Evolutionary conservation across 768 basidiomycete species (phyloP).

Genomic region (Rhodotorula taiwanensis): DNA sequence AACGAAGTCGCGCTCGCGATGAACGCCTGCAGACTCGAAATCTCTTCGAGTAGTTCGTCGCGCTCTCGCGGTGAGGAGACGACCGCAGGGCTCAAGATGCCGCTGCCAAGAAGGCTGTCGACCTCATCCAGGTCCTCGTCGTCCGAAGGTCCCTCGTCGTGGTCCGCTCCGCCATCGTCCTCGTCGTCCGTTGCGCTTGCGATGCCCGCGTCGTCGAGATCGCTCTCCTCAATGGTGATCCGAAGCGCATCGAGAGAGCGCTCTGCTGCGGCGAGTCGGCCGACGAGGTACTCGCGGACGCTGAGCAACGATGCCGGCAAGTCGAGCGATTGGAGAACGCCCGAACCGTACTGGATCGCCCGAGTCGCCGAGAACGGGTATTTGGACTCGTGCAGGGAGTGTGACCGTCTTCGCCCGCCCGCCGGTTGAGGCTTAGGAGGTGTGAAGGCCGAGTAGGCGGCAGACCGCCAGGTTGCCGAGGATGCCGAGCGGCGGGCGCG

Average conservation of each 20-base stretch:
- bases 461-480: too few relatives aligned
- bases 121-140: neutral
- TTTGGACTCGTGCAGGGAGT: conserved; percentile 9
- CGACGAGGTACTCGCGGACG: conserved; percentile 17
- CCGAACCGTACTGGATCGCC: conserved; percentile 14
- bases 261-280: conserved; percentile 25
- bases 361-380: too few relatives aligned
- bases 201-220: neutral
- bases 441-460: neutral
- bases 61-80: neutral
- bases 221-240: neutral
- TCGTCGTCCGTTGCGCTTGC: conserved; percentile 1
- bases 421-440: neutral
- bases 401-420: neutral
- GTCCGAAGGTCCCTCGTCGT: neutral
- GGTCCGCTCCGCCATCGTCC: neutral
- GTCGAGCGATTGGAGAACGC: conserved; percentile 29
- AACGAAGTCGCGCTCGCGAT: conserved; percentile 25
- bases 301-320: conserved; percentile 10
- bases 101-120: too few relatives aligned
- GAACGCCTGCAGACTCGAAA: conserved; percentile 22
- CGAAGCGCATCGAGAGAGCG: conserved; percentile 3
- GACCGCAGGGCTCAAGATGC: neutral
- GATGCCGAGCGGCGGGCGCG: too few relatives aligned
- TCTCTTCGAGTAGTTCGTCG: conserved; percentile 19